Percentiles rank a stretch among this genome's conserved stretches.
phyloP scores from a whole-genome alignment of 1,139 yeast species.

The Petasospora rhodanensis region DNA sequence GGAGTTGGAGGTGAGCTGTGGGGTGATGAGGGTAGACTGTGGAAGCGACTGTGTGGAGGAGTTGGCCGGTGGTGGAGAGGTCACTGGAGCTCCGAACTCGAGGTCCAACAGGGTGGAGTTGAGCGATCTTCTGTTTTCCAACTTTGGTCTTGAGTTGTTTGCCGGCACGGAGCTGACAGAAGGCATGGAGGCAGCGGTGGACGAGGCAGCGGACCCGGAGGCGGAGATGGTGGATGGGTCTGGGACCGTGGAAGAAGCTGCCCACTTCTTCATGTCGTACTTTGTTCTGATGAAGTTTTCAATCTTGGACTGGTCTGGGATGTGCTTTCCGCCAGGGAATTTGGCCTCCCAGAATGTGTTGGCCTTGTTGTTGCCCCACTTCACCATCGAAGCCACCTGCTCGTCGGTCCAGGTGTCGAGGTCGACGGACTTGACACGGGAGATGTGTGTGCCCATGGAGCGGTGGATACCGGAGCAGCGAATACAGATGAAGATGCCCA shows the following conservation, averaged over 20 bases:
- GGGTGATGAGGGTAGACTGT: slow-evolving; percentile 1
- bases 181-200: too few species aligned
- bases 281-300: slow-evolving; percentile 88
- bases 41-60: slow-evolving; percentile 10
- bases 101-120: slow-evolving; percentile 28
- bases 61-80: slow-evolving; percentile 12
- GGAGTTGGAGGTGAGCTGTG: slow-evolving; percentile 2
- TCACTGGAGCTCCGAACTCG: slow-evolving; percentile 29
- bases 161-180: too few species aligned
- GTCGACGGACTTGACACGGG: slow-evolving; percentile 84
- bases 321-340: slow-evolving; percentile 58
- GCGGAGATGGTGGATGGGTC: slow-evolving; percentile 19
- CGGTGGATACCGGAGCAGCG: slow-evolving; percentile 94
- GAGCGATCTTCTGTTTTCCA: slow-evolving; percentile 16
- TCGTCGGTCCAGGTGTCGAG: slow-evolving; percentile 96
- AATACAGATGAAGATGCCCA: slow-evolving; percentile 90
- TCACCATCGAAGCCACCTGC: slow-evolving; percentile 75
- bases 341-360: slow-evolving; percentile 80
- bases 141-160: slow-evolving; percentile 5
- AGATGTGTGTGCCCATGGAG: slow-evolving; percentile 91
- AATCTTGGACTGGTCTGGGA: slow-evolving; percentile 82
- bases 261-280: slow-evolving; percentile 90
- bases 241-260: slow-evolving; percentile 26
- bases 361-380: slow-evolving; percentile 82
- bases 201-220: slow-evolving; percentile 5